phyloP scores from a whole-genome alignment of 2,329 filamentous ascomycete species.

The Fusarium globosum region DNA sequence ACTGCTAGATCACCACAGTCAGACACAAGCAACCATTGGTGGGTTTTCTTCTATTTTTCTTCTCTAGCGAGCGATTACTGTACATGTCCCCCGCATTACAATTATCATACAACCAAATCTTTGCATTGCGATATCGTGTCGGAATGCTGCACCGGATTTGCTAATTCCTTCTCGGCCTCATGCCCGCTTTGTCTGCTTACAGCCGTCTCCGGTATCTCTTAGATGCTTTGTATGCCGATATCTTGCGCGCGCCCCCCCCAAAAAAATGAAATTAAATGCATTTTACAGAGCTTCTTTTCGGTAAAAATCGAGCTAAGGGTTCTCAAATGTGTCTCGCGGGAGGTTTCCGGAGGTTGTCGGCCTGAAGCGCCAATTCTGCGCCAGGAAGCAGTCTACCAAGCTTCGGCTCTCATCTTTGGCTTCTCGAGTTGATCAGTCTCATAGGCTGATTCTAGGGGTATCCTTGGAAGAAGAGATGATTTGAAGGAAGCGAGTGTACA shows the following conservation, averaged over 20 bases:
- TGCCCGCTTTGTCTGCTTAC: neutral
- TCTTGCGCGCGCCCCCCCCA: neutral
- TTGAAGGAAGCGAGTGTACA: neutral
- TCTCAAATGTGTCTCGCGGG: neutral
- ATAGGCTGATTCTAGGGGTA: neutral
- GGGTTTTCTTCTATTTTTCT: neutral
- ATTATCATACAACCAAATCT: neutral
- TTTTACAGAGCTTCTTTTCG: neutral
- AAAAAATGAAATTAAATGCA: neutral
- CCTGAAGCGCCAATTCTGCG: neutral
- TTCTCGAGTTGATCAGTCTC: neutral
- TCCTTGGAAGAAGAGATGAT: neutral
- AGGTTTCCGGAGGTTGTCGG: neutral
- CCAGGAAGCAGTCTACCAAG: neutral
- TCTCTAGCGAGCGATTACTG: neutral
- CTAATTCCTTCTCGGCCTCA: neutral
- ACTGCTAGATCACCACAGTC: neutral
- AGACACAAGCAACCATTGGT: neutral
- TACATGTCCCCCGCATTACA: constrained; percentile 3
- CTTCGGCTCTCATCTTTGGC: neutral
- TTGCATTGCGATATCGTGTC: neutral
- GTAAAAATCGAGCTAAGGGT: neutral
- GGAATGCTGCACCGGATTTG: neutral
- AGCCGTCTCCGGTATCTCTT: neutral
- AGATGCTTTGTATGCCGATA: neutral